These are phyloP conservation scores for Cladosporium colombiae DNA, from an alignment of 2,329 filamentous ascomycete species.

Conservation along the genomic window DNA sequence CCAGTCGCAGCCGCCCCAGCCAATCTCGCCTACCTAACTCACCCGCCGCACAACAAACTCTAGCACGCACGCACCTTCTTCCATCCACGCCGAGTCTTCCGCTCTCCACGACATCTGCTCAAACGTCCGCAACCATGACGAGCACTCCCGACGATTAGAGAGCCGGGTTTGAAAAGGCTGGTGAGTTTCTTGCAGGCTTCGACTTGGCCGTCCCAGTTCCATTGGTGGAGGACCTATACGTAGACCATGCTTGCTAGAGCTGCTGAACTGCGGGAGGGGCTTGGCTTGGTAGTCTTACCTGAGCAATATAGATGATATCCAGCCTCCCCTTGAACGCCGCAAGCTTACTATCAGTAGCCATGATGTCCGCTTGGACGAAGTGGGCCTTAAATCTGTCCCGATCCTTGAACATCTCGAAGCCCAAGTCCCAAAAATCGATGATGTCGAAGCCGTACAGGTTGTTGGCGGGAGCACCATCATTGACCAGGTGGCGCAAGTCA, in stretches of 20 bases:
- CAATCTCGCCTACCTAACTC: background rate
- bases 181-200: conserved; percentile 37
- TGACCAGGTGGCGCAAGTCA: conserved; percentile 38
- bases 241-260: background rate
- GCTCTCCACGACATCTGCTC: conserved; percentile 12
- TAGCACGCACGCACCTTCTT: conserved; percentile 11
- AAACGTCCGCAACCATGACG: conserved; percentile 19
- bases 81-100: conserved; percentile 20
- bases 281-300: conserved; percentile 12
- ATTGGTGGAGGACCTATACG: conserved; percentile 43
- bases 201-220: conserved; percentile 42
- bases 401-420: conserved; percentile 40
- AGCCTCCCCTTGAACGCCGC: conserved; percentile 40
- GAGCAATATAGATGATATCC: conserved; percentile 43
- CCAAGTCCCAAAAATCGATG: conserved; percentile 35
- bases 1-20: background rate
- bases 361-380: conserved; percentile 34
- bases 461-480: conserved; percentile 36
- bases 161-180: conserved; percentile 36
- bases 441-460: conserved; percentile 37
- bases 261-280: background rate
- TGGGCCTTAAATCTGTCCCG: conserved; percentile 31
- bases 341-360: conserved; percentile 26
- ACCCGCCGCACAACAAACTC: conserved; percentile 21
- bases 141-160: conserved; percentile 39